Evolutionary conservation across 2,329 filamentous ascomycete genomes (phyloP).

Genomic region (Fusarium domesticum): DNA sequence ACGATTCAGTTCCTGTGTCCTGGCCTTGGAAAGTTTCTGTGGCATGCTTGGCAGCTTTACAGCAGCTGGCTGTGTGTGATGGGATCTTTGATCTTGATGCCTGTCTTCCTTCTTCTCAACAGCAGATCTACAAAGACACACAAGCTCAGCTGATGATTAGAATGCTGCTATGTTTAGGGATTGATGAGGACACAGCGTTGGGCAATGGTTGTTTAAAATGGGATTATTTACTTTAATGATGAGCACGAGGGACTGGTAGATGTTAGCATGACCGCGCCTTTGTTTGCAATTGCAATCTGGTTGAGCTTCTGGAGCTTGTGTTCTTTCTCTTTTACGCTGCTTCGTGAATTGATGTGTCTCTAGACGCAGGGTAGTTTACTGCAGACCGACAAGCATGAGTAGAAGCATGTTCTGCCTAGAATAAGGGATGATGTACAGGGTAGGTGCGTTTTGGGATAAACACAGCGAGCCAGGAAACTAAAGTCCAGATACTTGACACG

Average conservation of each 20-base stretch:
- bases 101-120: conserved; percentile 36
- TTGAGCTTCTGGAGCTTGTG: too few species aligned
- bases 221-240: background rate
- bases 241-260: background rate
- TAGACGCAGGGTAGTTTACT: too few species aligned
- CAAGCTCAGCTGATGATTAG: background rate
- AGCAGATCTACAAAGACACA: conserved; percentile 7
- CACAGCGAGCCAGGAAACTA: too few species aligned
- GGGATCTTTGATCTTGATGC: conserved; percentile 46
- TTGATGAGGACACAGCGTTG: background rate
- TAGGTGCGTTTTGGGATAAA: too few species aligned
- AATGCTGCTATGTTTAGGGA: background rate
- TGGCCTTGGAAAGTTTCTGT: conserved; percentile 54
- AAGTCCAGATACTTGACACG: too few species aligned
- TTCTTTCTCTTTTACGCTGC: too few species aligned
- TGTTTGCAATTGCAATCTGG: too few species aligned
- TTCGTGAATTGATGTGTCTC: too few species aligned
- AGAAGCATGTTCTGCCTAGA: too few species aligned
- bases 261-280: too few species aligned
- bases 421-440: too few species aligned
- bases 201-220: background rate
- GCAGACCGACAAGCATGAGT: too few species aligned
- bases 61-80: conserved; percentile 64
- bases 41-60: conserved; percentile 58
- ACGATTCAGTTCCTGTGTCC: conserved; percentile 70